These are phyloP conservation scores for Scedosporium boydii DNA, from an alignment of 2,329 filamentous ascomycete species.

Conservation along the genomic window DNA sequence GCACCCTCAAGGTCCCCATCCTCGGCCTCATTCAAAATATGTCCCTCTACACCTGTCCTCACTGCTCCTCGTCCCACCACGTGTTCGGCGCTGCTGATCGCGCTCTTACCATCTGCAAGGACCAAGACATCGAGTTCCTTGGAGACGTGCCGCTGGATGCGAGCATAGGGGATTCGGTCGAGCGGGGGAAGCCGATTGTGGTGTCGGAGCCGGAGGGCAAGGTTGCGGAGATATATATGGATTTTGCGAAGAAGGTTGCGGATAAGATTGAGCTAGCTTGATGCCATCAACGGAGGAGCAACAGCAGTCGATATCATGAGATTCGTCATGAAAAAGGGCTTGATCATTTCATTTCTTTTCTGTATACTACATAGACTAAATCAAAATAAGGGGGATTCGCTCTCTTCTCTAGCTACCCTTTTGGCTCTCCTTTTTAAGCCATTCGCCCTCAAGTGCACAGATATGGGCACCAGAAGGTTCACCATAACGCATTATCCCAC, in stretches of 20 bases:
- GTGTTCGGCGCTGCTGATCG: conserved; percentile 63
- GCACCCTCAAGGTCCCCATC: conserved; percentile 69
- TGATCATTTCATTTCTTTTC: not conserved
- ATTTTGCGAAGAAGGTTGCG: conserved; percentile 52
- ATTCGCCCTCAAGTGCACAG: too few relatives aligned
- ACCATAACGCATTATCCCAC: not conserved
- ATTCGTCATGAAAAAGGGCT: not conserved
- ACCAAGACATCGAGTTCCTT: conserved; percentile 68
- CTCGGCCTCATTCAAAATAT: conserved; percentile 90
- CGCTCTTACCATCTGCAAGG: conserved; percentile 58
- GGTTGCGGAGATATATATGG: conserved; percentile 61
- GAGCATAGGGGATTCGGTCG: conserved; percentile 77
- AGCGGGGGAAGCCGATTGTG: conserved; percentile 80
- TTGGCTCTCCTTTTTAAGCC: too few relatives aligned
- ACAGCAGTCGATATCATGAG: too few relatives aligned
- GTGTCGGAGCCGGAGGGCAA: conserved; percentile 73
- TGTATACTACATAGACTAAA: not conserved
- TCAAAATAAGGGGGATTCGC: not conserved
- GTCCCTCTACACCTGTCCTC: conserved; percentile 73
- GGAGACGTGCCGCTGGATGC: conserved; percentile 85
- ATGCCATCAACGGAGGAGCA: not conserved
- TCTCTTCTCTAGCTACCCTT: too few relatives aligned
- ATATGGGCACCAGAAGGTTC: too few relatives aligned
- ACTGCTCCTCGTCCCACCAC: conserved; percentile 63
- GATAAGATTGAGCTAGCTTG: conserved; percentile 29